A percentile compares a stretch with the other conserved stretches of the same genome.
phyloP scores from a whole-genome alignment of 495 filamentous ascomycete genomes.

The Astrocystis sublimbata region DNA sequence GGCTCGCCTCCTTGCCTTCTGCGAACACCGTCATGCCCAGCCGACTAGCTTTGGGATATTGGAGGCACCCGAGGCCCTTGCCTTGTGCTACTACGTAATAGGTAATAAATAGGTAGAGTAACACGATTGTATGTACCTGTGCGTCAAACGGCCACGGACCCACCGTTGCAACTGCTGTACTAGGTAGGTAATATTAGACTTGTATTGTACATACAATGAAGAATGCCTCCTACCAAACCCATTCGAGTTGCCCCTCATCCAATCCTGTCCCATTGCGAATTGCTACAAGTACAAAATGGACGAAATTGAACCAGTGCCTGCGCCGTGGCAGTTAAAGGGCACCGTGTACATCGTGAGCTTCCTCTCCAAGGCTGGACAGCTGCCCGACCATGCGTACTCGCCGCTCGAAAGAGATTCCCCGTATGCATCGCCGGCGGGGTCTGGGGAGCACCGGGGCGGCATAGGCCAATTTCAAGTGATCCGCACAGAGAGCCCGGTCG shows the following conservation, averaged over 20 bases:
- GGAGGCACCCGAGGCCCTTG: neutral
- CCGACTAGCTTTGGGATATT: neutral
- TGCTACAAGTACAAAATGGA: neutral
- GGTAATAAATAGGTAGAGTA: neutral
- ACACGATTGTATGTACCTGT: too few relatives aligned
- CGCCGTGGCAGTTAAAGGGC: conserved; percentile 45
- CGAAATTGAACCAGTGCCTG: conserved; percentile 28
- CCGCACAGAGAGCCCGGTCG: conserved; percentile 49
- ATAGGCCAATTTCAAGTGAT: conserved; percentile 49
- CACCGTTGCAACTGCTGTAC: neutral
- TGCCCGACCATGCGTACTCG: conserved; percentile 39
- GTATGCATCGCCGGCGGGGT: conserved; percentile 29
- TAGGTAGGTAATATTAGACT: neutral
- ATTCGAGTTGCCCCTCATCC: too few relatives aligned
- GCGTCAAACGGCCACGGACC: neutral
- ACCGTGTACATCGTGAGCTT: conserved; percentile 41
- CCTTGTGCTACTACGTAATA: neutral
- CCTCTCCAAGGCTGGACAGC: conserved; percentile 19
- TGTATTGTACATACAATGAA: neutral
- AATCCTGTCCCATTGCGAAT: neutral
- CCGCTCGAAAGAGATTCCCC: conserved; percentile 41
- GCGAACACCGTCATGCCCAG: neutral
- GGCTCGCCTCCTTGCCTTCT: neutral
- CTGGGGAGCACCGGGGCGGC: conserved; percentile 43
- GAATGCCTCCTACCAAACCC: neutral